Percentiles rank a stretch among this genome's conserved stretches.
phyloP scores from a whole-genome alignment of 139 green algal genomes.

The Asterochloris sp. region DNA sequence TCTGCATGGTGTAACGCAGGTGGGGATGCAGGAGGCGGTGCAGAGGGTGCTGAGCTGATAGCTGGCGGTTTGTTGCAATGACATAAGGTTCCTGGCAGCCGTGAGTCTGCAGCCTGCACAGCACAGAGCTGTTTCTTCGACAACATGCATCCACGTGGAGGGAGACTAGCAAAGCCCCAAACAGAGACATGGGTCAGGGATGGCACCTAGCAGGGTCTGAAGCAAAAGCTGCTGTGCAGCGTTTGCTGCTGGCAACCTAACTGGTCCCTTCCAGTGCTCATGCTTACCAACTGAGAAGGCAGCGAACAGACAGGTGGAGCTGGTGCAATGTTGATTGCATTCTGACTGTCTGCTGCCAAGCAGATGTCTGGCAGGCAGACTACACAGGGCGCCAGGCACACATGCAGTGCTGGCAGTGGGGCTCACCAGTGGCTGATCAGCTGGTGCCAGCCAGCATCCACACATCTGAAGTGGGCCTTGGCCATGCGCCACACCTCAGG shows the following conservation, averaged over 20 bases:
- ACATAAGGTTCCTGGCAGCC: slow-evolving; percentile 34
- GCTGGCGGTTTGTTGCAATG: slow-evolving; percentile 39
- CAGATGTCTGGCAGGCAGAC: neutral
- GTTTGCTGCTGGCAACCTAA: neutral
- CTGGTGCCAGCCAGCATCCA: slow-evolving; percentile 41
- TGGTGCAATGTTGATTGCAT: neutral
- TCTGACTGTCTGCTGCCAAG: neutral
- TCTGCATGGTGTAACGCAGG: slow-evolving; percentile 51
- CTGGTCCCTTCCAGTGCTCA: neutral
- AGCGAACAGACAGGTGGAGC: neutral
- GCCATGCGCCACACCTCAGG: slow-evolving; percentile 33
- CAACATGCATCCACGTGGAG: too few species aligned
- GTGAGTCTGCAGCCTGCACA: neutral
- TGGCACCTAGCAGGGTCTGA: neutral
- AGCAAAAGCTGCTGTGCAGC: neutral
- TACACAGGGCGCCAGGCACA: neutral
- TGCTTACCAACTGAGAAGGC: too few species aligned
- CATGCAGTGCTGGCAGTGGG: neutral
- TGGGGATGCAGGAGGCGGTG: slow-evolving; percentile 50
- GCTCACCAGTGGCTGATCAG: slow-evolving; percentile 41
- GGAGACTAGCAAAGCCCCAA: neutral
- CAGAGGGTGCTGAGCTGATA: slow-evolving; percentile 43
- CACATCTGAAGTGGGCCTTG: slow-evolving; percentile 32
- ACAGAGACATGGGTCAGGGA: neutral
- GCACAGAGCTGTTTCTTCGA: neutral